Evolutionary conservation across 805 yeast genomes (phyloP).

Genomic region (Zygosaccharomyces lentus): DNA sequence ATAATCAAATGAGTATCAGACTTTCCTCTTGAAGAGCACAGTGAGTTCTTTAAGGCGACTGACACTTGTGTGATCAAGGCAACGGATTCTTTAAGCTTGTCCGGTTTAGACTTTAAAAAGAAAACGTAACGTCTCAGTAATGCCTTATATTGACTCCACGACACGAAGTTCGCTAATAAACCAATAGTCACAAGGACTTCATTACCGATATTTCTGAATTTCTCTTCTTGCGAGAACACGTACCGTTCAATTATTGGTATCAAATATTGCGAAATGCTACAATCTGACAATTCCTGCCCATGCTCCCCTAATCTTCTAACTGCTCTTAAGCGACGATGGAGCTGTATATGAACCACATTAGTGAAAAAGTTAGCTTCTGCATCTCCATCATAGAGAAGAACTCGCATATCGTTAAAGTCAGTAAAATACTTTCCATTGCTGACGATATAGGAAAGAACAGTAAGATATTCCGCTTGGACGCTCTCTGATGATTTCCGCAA

Average conservation of each 20-base stretch:
- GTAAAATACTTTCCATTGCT: slow-evolving; percentile 40
- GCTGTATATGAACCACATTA: slow-evolving; percentile 77
- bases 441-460: slow-evolving; percentile 61
- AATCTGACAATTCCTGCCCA: slow-evolving; percentile 45
- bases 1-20: slow-evolving; percentile 19
- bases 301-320: slow-evolving; percentile 56
- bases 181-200: slow-evolving; percentile 66
- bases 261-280: slow-evolving; percentile 70
- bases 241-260: slow-evolving; percentile 83
- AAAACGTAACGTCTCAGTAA: slow-evolving; percentile 63
- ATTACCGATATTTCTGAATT: slow-evolving; percentile 54
- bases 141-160: slow-evolving; percentile 80
- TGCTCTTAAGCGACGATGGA: slow-evolving; percentile 83
- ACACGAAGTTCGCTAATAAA: slow-evolving; percentile 49
- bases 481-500: slow-evolving; percentile 56
- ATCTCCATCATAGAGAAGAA: slow-evolving; percentile 59
- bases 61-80: slow-evolving; percentile 55
- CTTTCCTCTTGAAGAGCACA: slow-evolving; percentile 23
- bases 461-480: slow-evolving; percentile 67
- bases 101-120: slow-evolving; percentile 44
- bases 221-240: slow-evolving; percentile 57
- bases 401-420: slow-evolving; percentile 63
- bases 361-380: slow-evolving; percentile 79
- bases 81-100: slow-evolving; percentile 53
- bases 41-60: slow-evolving; percentile 42